phyloP scores from a whole-genome alignment of 257 asterid genomes.

The Nicotiana paniculata region DNA sequence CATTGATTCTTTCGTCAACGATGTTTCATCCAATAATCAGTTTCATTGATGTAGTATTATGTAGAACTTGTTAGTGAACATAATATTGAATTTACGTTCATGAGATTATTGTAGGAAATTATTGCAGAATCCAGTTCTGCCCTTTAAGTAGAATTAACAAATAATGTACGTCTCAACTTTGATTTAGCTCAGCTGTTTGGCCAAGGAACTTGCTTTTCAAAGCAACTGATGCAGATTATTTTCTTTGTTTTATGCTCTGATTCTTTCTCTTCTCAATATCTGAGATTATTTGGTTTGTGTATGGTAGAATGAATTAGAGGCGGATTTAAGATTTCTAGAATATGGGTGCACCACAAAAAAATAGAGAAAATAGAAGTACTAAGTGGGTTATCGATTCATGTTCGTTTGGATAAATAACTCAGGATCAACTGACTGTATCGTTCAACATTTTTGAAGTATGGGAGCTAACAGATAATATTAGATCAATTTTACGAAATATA shows the following conservation, averaged over 20 bases:
- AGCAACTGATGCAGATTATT: background rate
- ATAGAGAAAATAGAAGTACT: too few relatives aligned
- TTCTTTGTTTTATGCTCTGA: background rate
- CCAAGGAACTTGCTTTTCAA: background rate
- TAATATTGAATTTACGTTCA: background rate
- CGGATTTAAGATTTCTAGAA: too few relatives aligned
- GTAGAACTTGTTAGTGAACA: background rate
- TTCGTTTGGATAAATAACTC: too few relatives aligned
- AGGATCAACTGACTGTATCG: too few relatives aligned
- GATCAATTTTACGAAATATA: too few relatives aligned
- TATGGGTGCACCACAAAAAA: too few relatives aligned
- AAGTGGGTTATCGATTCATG: too few relatives aligned
- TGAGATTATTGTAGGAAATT: background rate
- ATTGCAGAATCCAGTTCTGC: background rate
- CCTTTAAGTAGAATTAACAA: background rate
- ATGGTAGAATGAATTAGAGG: background rate
- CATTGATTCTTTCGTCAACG: slow-evolving; percentile 5
- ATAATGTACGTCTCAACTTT: background rate
- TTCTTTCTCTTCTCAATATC: too few relatives aligned
- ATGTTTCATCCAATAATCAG: background rate
- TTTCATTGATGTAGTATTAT: background rate
- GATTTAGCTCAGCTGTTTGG: background rate
- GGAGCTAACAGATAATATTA: too few relatives aligned
- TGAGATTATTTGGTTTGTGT: background rate
- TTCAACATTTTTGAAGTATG: too few relatives aligned